phyloP scores from a whole-genome alignment of 202 grass and related monocot species.

The Alloteropsis angusta region DNA sequence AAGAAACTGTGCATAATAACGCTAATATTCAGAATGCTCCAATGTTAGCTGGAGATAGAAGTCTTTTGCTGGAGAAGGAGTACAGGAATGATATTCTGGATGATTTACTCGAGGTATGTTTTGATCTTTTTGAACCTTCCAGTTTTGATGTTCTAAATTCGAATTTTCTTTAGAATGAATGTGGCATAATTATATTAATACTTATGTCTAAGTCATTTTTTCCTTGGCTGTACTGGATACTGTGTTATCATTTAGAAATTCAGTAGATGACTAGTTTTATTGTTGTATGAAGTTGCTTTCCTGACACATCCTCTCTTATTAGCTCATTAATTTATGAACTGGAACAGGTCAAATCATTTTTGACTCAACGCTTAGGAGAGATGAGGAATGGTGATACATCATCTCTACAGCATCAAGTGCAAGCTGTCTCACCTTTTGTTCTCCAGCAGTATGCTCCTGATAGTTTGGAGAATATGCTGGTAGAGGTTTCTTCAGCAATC shows the following conservation, averaged over 20 bases:
- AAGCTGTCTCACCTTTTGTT: constrained; percentile 84
- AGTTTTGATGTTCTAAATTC: neutral
- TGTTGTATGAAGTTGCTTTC: neutral
- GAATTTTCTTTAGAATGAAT: no score
- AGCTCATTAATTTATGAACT: constrained; percentile 21
- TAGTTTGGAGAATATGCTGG: constrained; percentile 54
- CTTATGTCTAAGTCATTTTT: neutral
- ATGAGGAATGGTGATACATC: constrained; percentile 66
- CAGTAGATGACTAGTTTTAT: neutral
- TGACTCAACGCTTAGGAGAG: constrained; percentile 66
- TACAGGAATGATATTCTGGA: constrained; percentile 93
- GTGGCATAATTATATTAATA: no score
- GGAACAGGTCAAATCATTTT: constrained; percentile 80
- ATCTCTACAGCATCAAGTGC: constrained; percentile 92
- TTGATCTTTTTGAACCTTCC: neutral
- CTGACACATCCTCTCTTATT: neutral
- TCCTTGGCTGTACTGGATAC: neutral
- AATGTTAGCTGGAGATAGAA: constrained; percentile 55
- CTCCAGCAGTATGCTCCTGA: constrained; percentile 86
- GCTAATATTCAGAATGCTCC: constrained; percentile 22
- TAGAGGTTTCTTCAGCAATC: constrained; percentile 58
- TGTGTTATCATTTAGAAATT: neutral
- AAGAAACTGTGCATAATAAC: constrained; percentile 24
- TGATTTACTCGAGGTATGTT: constrained; percentile 86
- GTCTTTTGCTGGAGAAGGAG: constrained; percentile 73